Conservation (phyloP, 495 filamentous ascomycete genomes). For the Neurospora intermedia region DNA sequence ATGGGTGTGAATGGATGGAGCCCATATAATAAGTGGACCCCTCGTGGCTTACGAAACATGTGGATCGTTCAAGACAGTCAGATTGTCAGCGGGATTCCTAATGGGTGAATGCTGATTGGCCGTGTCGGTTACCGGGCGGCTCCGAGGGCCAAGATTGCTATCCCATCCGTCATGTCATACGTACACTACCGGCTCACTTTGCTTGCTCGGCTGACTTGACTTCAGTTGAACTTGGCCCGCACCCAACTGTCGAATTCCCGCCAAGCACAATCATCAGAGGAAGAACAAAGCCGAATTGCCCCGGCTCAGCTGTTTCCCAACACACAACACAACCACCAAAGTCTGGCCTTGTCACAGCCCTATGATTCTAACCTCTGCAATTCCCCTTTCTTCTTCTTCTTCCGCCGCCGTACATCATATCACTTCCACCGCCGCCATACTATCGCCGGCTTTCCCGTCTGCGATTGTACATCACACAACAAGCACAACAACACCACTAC, state of each 20-base stretch:
- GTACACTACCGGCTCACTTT: background rate
- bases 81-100: slow-evolving; percentile 13
- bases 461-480: background rate
- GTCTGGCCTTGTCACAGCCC: background rate
- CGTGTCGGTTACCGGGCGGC: slow-evolving; percentile 23
- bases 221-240: background rate
- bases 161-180: slow-evolving; percentile 23
- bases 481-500: background rate
- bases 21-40: background rate
- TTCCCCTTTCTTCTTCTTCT: background rate
- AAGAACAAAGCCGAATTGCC: background rate
- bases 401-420: background rate
- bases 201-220: slow-evolving; percentile 9
- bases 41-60: background rate
- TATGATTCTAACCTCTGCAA: background rate
- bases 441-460: background rate
- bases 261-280: background rate
- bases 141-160: slow-evolving; percentile 18
- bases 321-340: background rate
- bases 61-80: background rate
- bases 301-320: background rate
- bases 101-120: slow-evolving; percentile 28
- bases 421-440: background rate
- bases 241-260: background rate
- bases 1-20: background rate